These are phyloP conservation scores for Monascus purpureus DNA, from an alignment of 495 filamentous ascomycete genomes.

Conservation along the genomic window DNA sequence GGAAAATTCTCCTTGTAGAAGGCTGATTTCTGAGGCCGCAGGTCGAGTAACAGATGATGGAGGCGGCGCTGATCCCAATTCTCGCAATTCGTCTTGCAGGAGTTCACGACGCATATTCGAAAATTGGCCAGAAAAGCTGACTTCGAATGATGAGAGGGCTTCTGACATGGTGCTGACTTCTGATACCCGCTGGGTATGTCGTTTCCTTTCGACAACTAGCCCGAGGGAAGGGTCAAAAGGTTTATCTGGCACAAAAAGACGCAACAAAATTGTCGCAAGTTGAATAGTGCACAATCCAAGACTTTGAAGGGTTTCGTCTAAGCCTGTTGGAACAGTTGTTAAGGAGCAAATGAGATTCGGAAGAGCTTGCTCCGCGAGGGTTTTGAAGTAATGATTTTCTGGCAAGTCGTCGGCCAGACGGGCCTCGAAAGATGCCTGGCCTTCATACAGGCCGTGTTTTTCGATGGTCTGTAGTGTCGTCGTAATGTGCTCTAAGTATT, in stretches of 20 bases:
- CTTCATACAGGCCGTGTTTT: constrained; percentile 7
- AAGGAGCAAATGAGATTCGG: constrained; percentile 20
- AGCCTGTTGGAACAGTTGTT: constrained; percentile 1
- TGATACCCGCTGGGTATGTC: constrained; percentile 41
- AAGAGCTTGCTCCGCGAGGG: constrained; percentile 17
- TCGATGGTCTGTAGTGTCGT: constrained; percentile 13
- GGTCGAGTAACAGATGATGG: constrained; percentile 64
- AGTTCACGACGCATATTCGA: constrained; percentile 47
- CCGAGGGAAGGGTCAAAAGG: constrained; percentile 75
- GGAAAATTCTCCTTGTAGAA: constrained; percentile 71
- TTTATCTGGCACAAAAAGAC: constrained; percentile 73
- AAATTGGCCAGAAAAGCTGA: constrained; percentile 49
- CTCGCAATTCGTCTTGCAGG: constrained; percentile 41
- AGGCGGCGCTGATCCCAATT: constrained; percentile 46
- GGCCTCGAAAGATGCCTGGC: constrained; percentile 5
- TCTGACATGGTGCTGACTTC: constrained; percentile 42
- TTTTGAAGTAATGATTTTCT: constrained; percentile 21
- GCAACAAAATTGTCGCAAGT: constrained; percentile 36
- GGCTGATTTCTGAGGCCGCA: constrained; percentile 43
- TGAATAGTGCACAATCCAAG: constrained; percentile 23
- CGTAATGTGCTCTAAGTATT: constrained; percentile 15
- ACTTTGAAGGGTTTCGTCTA: constrained; percentile 8
- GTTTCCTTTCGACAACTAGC: constrained; percentile 54
- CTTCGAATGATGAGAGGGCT: constrained; percentile 50
- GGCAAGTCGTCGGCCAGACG: constrained; percentile 12